Base-by-base conservation (phyloP, 2,329 filamentous ascomycete species). In the Botryotinia calthae region DNA sequence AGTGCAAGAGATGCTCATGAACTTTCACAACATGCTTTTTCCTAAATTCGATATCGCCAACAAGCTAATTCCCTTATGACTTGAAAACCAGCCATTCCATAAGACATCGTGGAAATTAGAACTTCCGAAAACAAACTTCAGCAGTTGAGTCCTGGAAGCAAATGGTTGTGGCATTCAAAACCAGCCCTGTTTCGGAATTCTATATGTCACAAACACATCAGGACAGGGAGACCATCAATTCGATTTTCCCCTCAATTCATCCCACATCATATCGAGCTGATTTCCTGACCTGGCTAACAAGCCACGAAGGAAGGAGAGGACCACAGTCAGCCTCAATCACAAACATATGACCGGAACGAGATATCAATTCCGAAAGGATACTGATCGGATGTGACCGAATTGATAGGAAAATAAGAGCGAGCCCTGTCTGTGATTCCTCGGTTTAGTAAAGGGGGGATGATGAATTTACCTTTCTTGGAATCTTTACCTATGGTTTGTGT, bases 81-180 rank as follows among this genome's bases (percentile, higher is more conserved):
- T 14, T 4, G 4, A 14, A 61, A 37, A 25, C 2, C 22, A 28
- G 51, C 9, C 40, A 64, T 46, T 46, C 7, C 44, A 65, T 20
- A 51, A 65, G 63, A 51, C 63, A 51, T 66, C 16, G 48, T 67
- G 34, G n/a, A 56, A 42, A 56, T 67, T 31, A 6, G 9, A 40
- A 28, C 22, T 44, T 46, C 34, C 25, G 28, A 48, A 48, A 48
- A 48, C 62, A 34, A 46, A 65, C 42, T 18, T 44, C 31, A 42
- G 16, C 12, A 62, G 37, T 7, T 40, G 2, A 40, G 12, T 44
- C 22, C 44, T 44, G 65, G 18, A 56, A 67, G 48, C 37, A 56
- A n/a, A 67, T 20, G 22, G 20, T 42, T 42, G 65, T n/a, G 65
- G 65, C 65, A 67, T 67, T 67, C 25, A 42, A 67, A 25, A 56